phyloP scores from a whole-genome alignment of 164 flowering plant species.

The Aristolochia californica region DNA sequence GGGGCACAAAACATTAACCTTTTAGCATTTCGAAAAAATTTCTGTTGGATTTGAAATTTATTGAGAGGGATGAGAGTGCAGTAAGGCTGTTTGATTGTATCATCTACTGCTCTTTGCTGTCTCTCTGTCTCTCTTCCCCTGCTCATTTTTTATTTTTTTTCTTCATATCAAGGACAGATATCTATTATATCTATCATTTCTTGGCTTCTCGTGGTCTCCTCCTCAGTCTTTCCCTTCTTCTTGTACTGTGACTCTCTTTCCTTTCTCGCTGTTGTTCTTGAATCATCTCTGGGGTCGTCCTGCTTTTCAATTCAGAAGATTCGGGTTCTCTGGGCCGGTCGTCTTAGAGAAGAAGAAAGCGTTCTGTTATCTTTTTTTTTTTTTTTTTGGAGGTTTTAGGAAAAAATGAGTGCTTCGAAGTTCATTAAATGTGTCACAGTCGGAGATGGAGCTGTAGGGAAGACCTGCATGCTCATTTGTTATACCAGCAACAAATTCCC shows the following conservation, averaged over 20 bases:
- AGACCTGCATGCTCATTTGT: conserved; percentile 95
- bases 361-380: no score
- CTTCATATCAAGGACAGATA: not conserved
- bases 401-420: conserved; percentile 83
- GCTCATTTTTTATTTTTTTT: no score
- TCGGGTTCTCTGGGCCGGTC: not conserved
- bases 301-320: not conserved
- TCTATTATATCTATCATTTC: not conserved
- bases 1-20: conserved; percentile 1
- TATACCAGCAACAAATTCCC: conserved; percentile 98
- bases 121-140: conserved; percentile 6
- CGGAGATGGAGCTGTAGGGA: conserved; percentile 98
- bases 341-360: no score
- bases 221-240: conserved; percentile 10
- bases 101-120: not conserved
- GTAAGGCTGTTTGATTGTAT: conserved; percentile 15
- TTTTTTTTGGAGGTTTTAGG: no score
- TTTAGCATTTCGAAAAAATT: conserved; percentile 10
- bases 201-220: no score
- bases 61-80: conserved; percentile 26
- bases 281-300: not conserved
- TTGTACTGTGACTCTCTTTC: conserved; percentile 3
- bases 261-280: conserved; percentile 4
- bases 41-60: conserved; percentile 18
- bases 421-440: conserved; percentile 98